Base-by-base conservation (phyloP, 768 basidiomycete species). In the Rhodocollybia butyracea region DNA sequence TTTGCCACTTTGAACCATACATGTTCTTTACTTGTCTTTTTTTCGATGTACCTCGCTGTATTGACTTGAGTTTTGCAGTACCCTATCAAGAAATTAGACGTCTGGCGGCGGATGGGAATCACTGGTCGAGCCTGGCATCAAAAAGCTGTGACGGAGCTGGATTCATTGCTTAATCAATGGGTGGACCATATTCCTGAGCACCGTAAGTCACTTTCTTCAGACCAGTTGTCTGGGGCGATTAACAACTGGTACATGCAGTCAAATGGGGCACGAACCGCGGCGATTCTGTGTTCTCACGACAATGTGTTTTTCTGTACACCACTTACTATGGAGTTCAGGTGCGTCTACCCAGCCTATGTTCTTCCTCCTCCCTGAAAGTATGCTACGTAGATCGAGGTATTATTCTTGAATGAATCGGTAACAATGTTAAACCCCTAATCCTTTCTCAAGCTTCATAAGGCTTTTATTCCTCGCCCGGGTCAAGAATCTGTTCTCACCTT, bases 111-210 rank as follows among this genome's bases (percentile, higher is more conserved):
- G 22, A 43, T 53, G 38, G 51, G 51, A 27, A 41, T 53, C 29
- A 43, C 39, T 26, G 34, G 31, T 34, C 15, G 34, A 12, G 34
- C 39, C 12, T 54, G 53, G 53, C 39, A 54, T 34, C 53, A 54
- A 21, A 54, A 34, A 31, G 53, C 53, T 27, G 53, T 54, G 12
- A 46, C 19, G 53, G 53, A 46, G 26, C 31, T 54, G 11, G 84
- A 85, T 66, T 79, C 78, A 8, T 76, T 76, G 2, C 62, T 85
- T 29, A 84, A 83, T 55, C 70, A 76, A 21, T 85, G 84, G 84
- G 70, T 80, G 1, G 78, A 83, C 40, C 63, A 71, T 7, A 72
- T 84, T 3, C 83, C 83, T 3, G 64, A 68, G 61, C 68, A 71
- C 32, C 38, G 69, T 71, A 57, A 66, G 69, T 30, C 5, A 19